Base-by-base conservation (phyloP, 2,329 filamentous ascomycete genomes). In the Scleromitrula shiraiana region DNA sequence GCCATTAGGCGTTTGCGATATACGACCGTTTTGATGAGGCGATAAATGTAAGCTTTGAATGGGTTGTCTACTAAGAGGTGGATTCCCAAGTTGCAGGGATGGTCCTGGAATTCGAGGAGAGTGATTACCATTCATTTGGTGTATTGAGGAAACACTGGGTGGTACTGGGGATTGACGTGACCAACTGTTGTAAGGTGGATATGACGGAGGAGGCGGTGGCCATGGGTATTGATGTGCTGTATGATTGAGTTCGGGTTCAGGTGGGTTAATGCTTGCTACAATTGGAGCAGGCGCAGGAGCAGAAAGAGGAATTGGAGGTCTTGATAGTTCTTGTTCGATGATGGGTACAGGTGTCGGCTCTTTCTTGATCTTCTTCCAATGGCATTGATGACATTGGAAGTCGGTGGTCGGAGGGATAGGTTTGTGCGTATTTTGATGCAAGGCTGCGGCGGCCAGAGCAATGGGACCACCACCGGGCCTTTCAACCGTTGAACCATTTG, bases 321-420 rank as follows among this genome's bases (percentile, higher is more conserved):
- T 19, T n/a, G 41, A 44, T 19, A 37, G 12, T 23, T 44, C 41
- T 7, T 23, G 41, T 24, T 44, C 41, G 22, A 20, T 44, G 19
- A 51, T 24, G 9, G 56, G 51, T 10, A 53, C 46, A 19, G 54
- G 49, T 26, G 56, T 49, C n/a, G 56, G 49, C 35, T 61, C 53
- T 50, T 57, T 64, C 30, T 53, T 53, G 15, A 66, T 63, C 61
- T 78, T 82, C 55, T 68, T 74, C 55, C 70, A 62, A 57, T 76
- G 72, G 53, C 85, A 90, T 64, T 87, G 85, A 66, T 90, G 85
- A 59, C 85, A 90, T 64, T 88, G 83, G 54, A 79, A 83, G 52
- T 73, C 75, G 24, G 75, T 70, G 56, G 57, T 41, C 35, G 44
- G 41, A 22, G 24, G 19, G 17, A 50, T 42, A 7, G 56, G 43